Base-by-base conservation (phyloP, 495 filamentous ascomycete genomes). In the Neurospora sp. region DNA sequence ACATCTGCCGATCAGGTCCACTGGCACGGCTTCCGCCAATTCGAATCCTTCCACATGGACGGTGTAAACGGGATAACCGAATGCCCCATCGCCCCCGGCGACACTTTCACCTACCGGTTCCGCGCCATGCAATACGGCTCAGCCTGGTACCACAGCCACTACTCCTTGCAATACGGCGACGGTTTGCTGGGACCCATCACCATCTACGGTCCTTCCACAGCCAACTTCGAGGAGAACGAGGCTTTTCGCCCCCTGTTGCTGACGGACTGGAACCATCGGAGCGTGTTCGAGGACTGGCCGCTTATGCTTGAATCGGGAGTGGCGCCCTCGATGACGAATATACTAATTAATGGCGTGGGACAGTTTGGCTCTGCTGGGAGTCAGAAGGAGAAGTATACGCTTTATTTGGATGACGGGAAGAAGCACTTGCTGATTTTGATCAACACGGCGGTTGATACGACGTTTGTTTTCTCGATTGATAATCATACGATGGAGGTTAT, bases 81-180 rank as follows among this genome's bases (percentile, higher is more conserved):
- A 72, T 85, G 85, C 54, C 84, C 83, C 3, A 81, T 85, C 39
- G 78, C 85, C 38, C 82, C 84, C 2, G 83, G 83, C 4, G 73
- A 79, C 7, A 74, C 66, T 34, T 69, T 82, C 37, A 88, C 85
- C 2, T 89, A 90, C 73, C 81, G 75, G 37, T 89, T 83, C 70
- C 78, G 80, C n/a, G 87, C 82, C 6, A 82, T 74, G 17, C 75
- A 79, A 74, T 89, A 90, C 71, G 88, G 88, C 2, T 82, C 82
- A 0, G 76, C 81, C 3, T 90, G 86, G 87, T 90, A 89, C 71
- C 88, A 90, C 73, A 85, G 81, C 40, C 89, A 90, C 73, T 88
- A 84, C 69, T 80, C 77, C 2, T 69, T 83, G 0, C 87, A 90
- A 73, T 82, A 82, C 48, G 78, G 74, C 28, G 83, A 85, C 71